Base-by-base conservation (phyloP, 2,329 filamentous ascomycete genomes). In the Aspergillus thermomutatus region DNA sequence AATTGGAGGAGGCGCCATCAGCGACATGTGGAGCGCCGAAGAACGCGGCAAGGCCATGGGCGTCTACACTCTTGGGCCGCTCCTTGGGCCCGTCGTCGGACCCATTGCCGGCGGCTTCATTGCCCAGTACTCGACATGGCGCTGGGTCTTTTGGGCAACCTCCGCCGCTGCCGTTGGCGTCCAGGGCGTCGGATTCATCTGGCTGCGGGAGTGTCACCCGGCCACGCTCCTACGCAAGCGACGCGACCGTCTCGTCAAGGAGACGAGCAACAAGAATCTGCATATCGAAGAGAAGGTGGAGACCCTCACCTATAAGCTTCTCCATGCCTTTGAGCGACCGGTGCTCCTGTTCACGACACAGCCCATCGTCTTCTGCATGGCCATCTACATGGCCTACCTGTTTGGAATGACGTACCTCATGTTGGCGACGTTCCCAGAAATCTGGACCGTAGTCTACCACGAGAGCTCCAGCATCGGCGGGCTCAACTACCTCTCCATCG, bases 61-160 rank as follows among this genome's bases (percentile, higher is more conserved):
- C 1, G 76, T 87, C 21, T 87, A 87, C 70, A 80, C 75, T 40
- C 75, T 87, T 3, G 80, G 79, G 2, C 85, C 85, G 0, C 73
- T 88, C 1, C 77, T 88, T 0, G 86, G 85, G 0, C 85, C 85
- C 1, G 83, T 82, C 0, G 73, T 87, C 14, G 86, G 85, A 0
- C 86, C 86, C 0, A 83, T 88, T 1, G 79, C 80, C 0, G 85
- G 85, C 9, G 85, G 82, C 0, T 87, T 84, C 64, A 83, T 89
- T 26, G 78, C 83, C 0, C 70, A 86, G 64, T 49, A 80, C 76
- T 82, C 79, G 6, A 84, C 80, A 0, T 90, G 88, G 88, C 79
- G 86, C 40, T 90, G 87, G 87, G 81, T 83, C 4, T 90, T 90
- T 72, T 88, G 81, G 72, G 78, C 82, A 0, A 87, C 84, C 0